These are phyloP conservation scores for Venustampulla echinocandica DNA, from an alignment of 495 filamentous ascomycete species.

Conservation along the genomic window DNA sequence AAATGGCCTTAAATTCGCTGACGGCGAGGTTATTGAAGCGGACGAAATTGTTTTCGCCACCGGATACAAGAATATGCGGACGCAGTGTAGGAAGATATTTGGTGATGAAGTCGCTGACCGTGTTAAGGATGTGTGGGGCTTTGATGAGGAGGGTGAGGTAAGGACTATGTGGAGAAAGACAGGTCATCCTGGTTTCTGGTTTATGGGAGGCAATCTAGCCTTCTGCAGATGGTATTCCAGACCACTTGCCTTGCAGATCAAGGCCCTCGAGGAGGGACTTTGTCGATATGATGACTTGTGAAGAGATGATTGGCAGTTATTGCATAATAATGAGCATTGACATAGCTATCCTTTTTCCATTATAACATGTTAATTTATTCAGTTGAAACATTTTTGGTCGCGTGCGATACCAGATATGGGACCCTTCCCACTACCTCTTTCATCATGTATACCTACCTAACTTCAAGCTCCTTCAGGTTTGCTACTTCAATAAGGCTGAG, in stretches of 20 bases:
- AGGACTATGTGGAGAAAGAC: constrained; percentile 58
- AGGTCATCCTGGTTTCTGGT: constrained; percentile 74
- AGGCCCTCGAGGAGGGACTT: constrained; percentile 51
- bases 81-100: constrained; percentile 52
- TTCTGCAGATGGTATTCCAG: constrained; percentile 65
- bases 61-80: constrained; percentile 75
- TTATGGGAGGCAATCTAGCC: constrained; percentile 74
- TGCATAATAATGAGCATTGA: too few relatives aligned
- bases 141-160: constrained; percentile 69
- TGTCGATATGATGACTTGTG: constrained; percentile 24
- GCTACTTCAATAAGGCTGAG: too few relatives aligned
- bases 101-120: constrained; percentile 60
- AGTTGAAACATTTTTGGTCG: too few relatives aligned
- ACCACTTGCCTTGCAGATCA: constrained; percentile 68
- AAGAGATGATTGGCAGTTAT: too few relatives aligned
- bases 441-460: too few relatives aligned
- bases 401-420: too few relatives aligned
- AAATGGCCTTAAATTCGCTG: constrained; percentile 48
- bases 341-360: too few relatives aligned
- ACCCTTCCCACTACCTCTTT: too few relatives aligned
- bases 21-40: constrained; percentile 59
- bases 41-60: constrained; percentile 82
- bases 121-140: constrained; percentile 66
- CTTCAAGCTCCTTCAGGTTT: too few relatives aligned
- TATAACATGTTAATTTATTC: too few relatives aligned